Base-by-base conservation (phyloP, 352 stramenopile species). In the Pythium plurisporium region DNA sequence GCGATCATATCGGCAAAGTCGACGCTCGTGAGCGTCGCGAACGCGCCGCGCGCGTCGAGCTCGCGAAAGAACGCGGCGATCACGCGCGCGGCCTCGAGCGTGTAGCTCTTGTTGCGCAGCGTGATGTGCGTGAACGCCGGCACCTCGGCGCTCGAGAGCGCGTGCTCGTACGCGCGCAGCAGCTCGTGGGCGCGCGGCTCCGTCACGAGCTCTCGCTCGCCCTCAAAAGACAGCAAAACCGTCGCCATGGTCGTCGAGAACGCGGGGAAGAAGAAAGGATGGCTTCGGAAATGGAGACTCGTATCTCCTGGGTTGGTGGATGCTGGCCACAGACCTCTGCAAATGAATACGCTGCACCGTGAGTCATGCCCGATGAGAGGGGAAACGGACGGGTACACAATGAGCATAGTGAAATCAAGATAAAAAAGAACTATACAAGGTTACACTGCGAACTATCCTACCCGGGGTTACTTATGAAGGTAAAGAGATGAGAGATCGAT, bases 1-100 rank as follows among this genome's bases (percentile, higher is more conserved):
- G 86, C 86, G 47, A 94, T 95, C 70, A 94, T 93, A 64, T 95
- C 84, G 58, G 82, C 81, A 53, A 95, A 89, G 65, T 95, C 86
- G 30, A 91, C 83, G 69, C 76, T 87, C 47, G 65, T 79, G 53
- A 94, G 74, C 52, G 70, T 25, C 20, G 41, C 54, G 46, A 92
- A 86, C 40, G 78, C 77, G n/a, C 72, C 74, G 30, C 64, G 67
- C 9, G 63, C 62, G 26, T 71, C 62, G 30, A 94, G 63, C 1
- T 65, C 67, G 49, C 64, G 60, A 55, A 94, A 82, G 47, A 91
- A 89, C n/a, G 62, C 62, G 0, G 85, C 82, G 50, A 94, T 82
- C 34, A 93, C 78, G 22, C 76, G 72, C 30, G 85, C 82, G 0
- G 85, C 85, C 47, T 76, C 82, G 33, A 94, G 55, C 29, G 82